phyloP scores from a whole-genome alignment of 371 early-diverging fungal genomes.

The Mucor sp. region DNA sequence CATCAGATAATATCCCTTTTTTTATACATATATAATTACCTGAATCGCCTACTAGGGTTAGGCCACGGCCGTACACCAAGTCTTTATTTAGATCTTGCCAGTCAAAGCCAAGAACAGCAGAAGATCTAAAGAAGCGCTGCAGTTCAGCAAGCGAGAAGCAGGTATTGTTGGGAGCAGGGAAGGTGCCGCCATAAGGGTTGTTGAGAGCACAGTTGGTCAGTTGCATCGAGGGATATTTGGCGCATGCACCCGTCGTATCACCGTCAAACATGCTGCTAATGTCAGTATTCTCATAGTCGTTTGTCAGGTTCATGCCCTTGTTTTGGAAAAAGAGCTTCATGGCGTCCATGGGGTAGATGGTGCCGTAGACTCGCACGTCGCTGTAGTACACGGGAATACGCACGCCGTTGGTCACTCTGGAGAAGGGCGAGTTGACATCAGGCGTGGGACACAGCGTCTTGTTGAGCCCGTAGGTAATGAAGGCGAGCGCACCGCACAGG shows the following conservation, averaged over 20 bases:
- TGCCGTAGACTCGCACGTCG: constrained; percentile 52
- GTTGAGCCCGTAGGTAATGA: constrained; percentile 65
- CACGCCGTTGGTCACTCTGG: constrained; percentile 17
- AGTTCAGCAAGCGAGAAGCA: constrained; percentile 42
- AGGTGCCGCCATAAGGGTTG: constrained; percentile 53
- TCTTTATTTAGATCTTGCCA: constrained; percentile 44
- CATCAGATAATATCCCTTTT: too few relatives aligned
- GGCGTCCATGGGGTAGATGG: constrained; percentile 40
- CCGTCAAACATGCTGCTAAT: constrained; percentile 54
- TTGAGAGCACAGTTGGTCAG: constrained; percentile 30
- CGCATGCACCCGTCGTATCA: constrained; percentile 38
- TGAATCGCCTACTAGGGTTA: constrained; percentile 53
- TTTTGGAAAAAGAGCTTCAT: constrained; percentile 40
- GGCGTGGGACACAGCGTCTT: constrained; percentile 50
- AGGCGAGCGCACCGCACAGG: constrained; percentile 61
- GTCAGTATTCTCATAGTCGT: constrained; percentile 54
- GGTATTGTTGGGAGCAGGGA: constrained; percentile 24
- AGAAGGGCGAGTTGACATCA: constrained; percentile 21
- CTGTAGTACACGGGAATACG: constrained; percentile 40
- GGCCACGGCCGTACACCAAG: constrained; percentile 20
- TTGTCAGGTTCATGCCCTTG: constrained; percentile 45
- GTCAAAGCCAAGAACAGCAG: constrained; percentile 35
- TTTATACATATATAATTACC: constrained; percentile 31
- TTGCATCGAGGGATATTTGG: constrained; percentile 18
- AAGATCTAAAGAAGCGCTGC: constrained; percentile 19